These are phyloP conservation scores for Gaultheria prostrata DNA, from an alignment of 148 eudicot genomes.

Conservation along the genomic window DNA sequence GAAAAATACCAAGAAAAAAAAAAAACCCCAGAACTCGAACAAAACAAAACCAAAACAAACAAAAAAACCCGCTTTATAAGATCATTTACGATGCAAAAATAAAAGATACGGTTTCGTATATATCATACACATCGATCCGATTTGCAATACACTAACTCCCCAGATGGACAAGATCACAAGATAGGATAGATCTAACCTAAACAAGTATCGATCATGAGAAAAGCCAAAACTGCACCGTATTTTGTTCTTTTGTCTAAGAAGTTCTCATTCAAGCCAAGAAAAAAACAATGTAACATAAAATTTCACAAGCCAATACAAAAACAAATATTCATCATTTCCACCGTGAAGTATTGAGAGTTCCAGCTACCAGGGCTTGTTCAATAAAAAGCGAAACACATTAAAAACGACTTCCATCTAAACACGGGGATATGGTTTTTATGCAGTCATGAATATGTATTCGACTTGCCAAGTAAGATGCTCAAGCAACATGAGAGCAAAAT, in stretches of 20 bases:
- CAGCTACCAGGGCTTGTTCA: neutral
- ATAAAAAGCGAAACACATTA: neutral
- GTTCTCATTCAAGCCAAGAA: neutral
- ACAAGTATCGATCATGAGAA: neutral
- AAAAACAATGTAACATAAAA: neutral
- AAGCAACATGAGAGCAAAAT: neutral
- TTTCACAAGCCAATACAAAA: neutral
- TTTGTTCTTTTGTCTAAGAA: neutral
- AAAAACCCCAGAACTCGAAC: neutral
- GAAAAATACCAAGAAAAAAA: neutral
- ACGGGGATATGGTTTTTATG: neutral
- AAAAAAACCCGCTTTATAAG: neutral
- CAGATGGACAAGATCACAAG: neutral
- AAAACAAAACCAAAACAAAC: neutral
- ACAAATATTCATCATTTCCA: neutral
- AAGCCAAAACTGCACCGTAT: neutral
- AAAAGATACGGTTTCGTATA: neutral
- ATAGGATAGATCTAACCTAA: neutral
- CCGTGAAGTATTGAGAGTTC: neutral
- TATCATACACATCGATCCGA: neutral
- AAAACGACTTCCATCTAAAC: neutral
- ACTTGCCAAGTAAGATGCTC: neutral
- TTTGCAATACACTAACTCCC: neutral
- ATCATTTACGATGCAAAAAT: neutral
- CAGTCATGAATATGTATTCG: neutral